Base-by-base conservation (phyloP, 306 rosid genomes). In the Dryas octopetala region DNA sequence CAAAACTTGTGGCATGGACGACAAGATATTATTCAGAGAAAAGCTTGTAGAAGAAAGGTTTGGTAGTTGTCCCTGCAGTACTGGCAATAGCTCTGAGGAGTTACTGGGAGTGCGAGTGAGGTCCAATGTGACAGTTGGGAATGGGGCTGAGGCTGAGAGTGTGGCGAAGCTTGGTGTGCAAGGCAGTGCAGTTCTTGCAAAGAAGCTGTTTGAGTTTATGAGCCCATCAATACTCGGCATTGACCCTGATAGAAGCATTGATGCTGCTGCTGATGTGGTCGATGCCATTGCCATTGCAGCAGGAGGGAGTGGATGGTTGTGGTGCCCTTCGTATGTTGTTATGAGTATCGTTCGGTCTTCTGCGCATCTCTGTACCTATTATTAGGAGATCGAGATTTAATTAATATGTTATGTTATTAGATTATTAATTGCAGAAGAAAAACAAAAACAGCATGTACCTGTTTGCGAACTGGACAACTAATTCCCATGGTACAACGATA, bases 231-330 rank as follows among this genome's bases (percentile, higher is more conserved):
- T 41, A 48, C 92, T 87, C 0, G 83, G 85, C 90, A 84, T 84
- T 66, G 97, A 83, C 13, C 94, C 94, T 0, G 94, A 89, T 8
- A 91, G 92, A 7, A 91, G 74, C 92, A 87, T 89, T 4, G 97
- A 89, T 9, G 92, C 93, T 0, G 94, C 90, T 5, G 92, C 85
- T 7, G 97, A 85, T 5, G 97, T 91, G 3, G 93, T 84, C 0
- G 91, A 85, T 17, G 89, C 91, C 97, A 89, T 91, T 12, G 89
- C 76, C 75, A 84, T 68, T 3, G 97, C 94, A 3, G 91, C 83
- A 1, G 90, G 92, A 58, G 97, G 94, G n/a, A 91, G 92, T 32
- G 92, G 90, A 62, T 91, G 97, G 75, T 81, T 91, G 80, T 91
- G 97, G 3, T 86, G 89, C 1, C 97, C 97, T 84, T 91, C 97